These are phyloP conservation scores for Irpex sp. DNA, from an alignment of 1,284 basidiomycete species.

Conservation along the genomic window DNA sequence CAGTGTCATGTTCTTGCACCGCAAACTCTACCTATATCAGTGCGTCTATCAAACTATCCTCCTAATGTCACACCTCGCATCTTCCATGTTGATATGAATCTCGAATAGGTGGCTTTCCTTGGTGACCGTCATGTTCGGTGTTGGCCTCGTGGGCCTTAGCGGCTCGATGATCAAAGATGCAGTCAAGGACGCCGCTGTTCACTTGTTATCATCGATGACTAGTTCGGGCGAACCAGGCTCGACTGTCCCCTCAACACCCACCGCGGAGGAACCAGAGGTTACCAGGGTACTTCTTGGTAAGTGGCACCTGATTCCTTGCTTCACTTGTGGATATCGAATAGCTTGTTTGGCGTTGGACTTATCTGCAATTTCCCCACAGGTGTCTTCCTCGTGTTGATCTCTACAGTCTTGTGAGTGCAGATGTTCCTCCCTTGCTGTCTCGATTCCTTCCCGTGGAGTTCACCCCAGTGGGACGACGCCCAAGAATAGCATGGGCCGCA, in stretches of 20 bases:
- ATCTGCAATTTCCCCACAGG: conserved; percentile 40
- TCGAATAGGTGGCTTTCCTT: conserved; percentile 81
- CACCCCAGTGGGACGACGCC: not conserved
- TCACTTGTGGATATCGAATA: conserved; percentile 1
- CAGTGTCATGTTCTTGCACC: conserved; percentile 88
- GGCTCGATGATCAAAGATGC: conserved; percentile 83
- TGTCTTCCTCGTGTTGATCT: conserved; percentile 89
- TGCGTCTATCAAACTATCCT: conserved; percentile 30
- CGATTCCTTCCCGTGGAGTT: conserved; percentile 16
- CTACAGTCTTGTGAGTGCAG: conserved; percentile 87
- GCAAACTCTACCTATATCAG: conserved; percentile 80
- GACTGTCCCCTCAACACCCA: conserved; percentile 29
- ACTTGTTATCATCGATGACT: conserved; percentile 6
- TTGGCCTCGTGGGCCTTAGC: conserved; percentile 88
- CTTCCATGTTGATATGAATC: not conserved
- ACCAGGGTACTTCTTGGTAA: conserved; percentile 66
- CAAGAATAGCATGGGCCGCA: no score
- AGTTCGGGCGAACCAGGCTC: not conserved
- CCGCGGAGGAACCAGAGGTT: conserved; percentile 52
- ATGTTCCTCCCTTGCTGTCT: conserved; percentile 14
- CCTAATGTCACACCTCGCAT: conserved; percentile 8
- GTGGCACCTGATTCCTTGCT: conserved; percentile 9
- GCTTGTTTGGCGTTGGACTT: conserved; percentile 9
- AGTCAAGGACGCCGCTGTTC: conserved; percentile 40
- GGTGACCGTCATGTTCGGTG: conserved; percentile 86